Evolutionary conservation across 192 early-diverging fungal genomes (phyloP).

Genomic region (Spizellomyces punctatus): DNA sequence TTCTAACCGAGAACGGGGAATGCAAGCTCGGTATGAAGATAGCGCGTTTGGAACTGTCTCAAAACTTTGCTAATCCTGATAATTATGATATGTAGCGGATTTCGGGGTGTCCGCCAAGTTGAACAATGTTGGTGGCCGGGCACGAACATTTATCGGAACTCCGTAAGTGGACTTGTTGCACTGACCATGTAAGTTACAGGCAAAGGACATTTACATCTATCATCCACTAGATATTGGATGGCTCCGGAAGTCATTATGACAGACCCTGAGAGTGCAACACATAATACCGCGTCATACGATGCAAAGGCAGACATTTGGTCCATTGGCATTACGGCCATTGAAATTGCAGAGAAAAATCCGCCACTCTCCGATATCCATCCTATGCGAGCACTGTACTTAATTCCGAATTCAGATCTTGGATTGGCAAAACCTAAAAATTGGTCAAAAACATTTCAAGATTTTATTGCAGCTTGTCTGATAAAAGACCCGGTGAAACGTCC

Average conservation of each 20-base stretch:
- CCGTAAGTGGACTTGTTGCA: conserved; percentile 36
- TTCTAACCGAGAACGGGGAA: conserved; percentile 58
- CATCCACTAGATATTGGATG: conserved; percentile 48
- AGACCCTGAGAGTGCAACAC: conserved; percentile 49
- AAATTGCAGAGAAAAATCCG: conserved; percentile 70
- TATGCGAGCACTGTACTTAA: conserved; percentile 62
- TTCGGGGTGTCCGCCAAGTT: conserved; percentile 69
- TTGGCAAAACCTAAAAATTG: conserved; percentile 65
- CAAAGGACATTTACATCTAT: not conserved
- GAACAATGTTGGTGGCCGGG: conserved; percentile 39
- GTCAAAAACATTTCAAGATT: conserved; percentile 60
- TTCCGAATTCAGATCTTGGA: conserved; percentile 54
- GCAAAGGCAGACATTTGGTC: conserved; percentile 66
- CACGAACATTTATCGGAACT: conserved; percentile 66
- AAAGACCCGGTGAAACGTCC: conserved; percentile 59
- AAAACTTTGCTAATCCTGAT: no score
- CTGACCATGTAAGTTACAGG: not conserved
- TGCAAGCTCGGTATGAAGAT: conserved; percentile 49
- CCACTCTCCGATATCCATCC: conserved; percentile 68
- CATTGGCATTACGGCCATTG: conserved; percentile 69
- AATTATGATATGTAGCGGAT: conserved; percentile 41
- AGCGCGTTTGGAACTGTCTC: not conserved
- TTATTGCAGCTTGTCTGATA: conserved; percentile 55
- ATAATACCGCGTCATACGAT: conserved; percentile 49
- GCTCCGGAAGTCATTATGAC: conserved; percentile 65